These are phyloP conservation scores for Erodium texanum DNA, from an alignment of 441 rosid genomes.

Conservation along the genomic window DNA sequence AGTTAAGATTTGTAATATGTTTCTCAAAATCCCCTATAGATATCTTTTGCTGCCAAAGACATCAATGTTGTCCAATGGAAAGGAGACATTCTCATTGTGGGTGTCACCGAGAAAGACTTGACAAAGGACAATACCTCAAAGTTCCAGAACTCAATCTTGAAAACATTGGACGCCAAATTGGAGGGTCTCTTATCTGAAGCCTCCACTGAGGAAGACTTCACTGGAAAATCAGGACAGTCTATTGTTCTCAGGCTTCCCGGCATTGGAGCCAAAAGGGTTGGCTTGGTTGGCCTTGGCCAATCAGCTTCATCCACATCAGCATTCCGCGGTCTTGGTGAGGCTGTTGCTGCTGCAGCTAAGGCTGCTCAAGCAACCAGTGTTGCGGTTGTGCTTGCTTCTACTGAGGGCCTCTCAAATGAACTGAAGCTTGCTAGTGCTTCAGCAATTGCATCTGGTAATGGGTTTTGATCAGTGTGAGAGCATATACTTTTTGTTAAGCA, in stretches of 20 bases:
- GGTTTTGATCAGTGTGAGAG: not conserved
- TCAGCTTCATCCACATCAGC: slow-evolving; percentile 40
- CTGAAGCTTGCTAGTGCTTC: slow-evolving; percentile 54
- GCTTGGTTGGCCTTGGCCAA: slow-evolving; percentile 70
- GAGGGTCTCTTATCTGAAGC: slow-evolving; percentile 64
- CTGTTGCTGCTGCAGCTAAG: slow-evolving; percentile 51
- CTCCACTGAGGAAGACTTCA: slow-evolving; percentile 73
- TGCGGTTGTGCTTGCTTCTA: slow-evolving; percentile 55
- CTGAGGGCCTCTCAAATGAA: slow-evolving; percentile 41
- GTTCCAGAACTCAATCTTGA: slow-evolving; percentile 62
- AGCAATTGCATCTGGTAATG: slow-evolving; percentile 68
- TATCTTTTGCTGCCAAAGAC: slow-evolving; percentile 68
- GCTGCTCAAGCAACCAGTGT: slow-evolving; percentile 52
- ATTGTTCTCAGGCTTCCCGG: slow-evolving; percentile 67
- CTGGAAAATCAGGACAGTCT: slow-evolving; percentile 69
- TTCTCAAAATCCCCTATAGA: slow-evolving; percentile 29
- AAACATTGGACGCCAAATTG: slow-evolving; percentile 50
- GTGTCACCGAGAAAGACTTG: slow-evolving; percentile 78
- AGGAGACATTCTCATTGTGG: slow-evolving; percentile 70
- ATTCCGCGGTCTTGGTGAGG: slow-evolving; percentile 62
- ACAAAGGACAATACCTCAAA: slow-evolving; percentile 38
- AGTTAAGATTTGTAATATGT: not conserved
- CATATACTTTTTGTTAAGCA: not conserved
- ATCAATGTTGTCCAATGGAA: slow-evolving; percentile 55
- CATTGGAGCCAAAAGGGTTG: slow-evolving; percentile 60